Percentiles rank a stretch among this genome's conserved stretches.
phyloP scores from a whole-genome alignment of 495 filamentous ascomycete genomes.

The Talaromyces proteolyticus region DNA sequence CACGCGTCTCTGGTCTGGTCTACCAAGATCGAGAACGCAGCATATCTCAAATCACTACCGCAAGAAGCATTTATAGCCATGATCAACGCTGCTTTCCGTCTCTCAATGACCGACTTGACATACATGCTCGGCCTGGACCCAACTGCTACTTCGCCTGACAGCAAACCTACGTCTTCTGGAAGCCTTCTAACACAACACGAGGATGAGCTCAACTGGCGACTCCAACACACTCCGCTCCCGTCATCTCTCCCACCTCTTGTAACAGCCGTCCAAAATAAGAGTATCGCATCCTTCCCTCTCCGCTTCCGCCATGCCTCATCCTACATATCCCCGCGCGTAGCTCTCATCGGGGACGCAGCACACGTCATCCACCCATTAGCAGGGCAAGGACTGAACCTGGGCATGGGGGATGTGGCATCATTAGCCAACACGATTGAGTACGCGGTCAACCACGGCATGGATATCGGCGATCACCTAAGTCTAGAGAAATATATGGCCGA shows the following conservation, averaged over 20 bases:
- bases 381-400: conserved; percentile 92
- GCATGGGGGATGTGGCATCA: conserved; percentile 77
- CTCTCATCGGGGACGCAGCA: conserved; percentile 88
- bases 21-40: conserved; percentile 71
- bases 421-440: conserved; percentile 68
- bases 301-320: conserved; percentile 86
- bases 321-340: conserved; percentile 83
- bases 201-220: conserved; percentile 76
- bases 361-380: conserved; percentile 93
- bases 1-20: conserved; percentile 89
- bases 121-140: conserved; percentile 65
- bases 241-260: conserved; percentile 50
- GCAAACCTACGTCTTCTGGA: conserved; percentile 2
- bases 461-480: conserved; percentile 68
- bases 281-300: conserved; percentile 85
- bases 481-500: conserved; percentile 75
- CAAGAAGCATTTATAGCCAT: conserved; percentile 70
- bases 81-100: conserved; percentile 90
- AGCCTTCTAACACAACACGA: conserved; percentile 38
- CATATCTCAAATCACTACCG: conserved; percentile 70
- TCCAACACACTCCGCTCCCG: conserved; percentile 56
- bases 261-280: conserved; percentile 66
- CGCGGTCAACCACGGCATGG: conserved; percentile 75
- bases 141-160: conserved; percentile 17
- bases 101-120: conserved; percentile 68